A percentile compares a stretch with the other conserved stretches of the same genome.
Evolutionary conservation across 306 rosid genomes (phyloP).

Genomic region (Fagus sylvatica): DNA sequence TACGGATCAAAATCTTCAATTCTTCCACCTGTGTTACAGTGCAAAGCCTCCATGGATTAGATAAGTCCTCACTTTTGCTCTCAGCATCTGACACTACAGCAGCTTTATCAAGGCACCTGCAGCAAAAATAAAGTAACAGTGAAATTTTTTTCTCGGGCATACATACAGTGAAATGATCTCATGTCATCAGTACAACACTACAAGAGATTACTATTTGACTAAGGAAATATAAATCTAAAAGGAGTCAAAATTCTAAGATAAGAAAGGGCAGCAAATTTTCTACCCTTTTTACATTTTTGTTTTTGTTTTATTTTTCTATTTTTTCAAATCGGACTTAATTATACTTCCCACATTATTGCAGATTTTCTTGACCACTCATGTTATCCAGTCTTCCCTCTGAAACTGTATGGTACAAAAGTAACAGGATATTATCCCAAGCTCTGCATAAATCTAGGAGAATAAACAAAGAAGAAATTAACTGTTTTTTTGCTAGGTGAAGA

Average conservation of each 20-base stretch:
- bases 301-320: no score
- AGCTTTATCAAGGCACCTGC: constrained; percentile 92
- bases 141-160: neutral
- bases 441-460: neutral
- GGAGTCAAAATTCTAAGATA: neutral
- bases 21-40: constrained; percentile 96
- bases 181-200: neutral
- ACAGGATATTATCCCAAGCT: neutral
- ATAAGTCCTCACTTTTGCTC: constrained; percentile 52
- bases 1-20: constrained; percentile 85
- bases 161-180: constrained; percentile 3
- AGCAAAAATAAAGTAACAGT: constrained; percentile 15
- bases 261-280: neutral
- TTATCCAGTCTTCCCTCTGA: neutral
- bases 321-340: neutral
- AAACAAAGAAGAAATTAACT: neutral
- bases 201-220: neutral
- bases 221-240: neutral
- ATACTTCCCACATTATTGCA: neutral
- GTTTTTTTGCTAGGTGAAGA: no score
- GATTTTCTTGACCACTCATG: neutral
- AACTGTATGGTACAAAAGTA: neutral
- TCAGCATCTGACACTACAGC: constrained; percentile 68
- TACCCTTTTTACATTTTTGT: neutral
- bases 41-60: constrained; percentile 84